Conservation (phyloP, 345 rosid species). For the Aurinia saxatilis region DNA sequence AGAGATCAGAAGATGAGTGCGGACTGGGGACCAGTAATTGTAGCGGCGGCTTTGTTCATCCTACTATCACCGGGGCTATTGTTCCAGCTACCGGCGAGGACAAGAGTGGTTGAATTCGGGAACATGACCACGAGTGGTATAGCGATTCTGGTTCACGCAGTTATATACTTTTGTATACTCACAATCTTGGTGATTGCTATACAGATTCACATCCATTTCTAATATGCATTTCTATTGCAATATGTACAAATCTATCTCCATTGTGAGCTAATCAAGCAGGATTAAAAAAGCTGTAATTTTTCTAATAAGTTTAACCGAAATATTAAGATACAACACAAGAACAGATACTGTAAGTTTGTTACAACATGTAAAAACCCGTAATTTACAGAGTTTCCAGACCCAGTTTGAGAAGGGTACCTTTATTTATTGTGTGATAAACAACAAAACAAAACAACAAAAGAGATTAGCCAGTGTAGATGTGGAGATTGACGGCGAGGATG, state of each 20-base stretch:
- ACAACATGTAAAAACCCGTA: conserved; percentile 12
- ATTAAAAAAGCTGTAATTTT: background rate
- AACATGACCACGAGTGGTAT: conserved; percentile 91
- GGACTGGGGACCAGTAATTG: conserved; percentile 85
- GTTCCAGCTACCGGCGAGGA: conserved; percentile 77
- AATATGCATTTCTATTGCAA: background rate
- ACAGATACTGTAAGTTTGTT: background rate
- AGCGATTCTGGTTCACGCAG: conserved; percentile 77
- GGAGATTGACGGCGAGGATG: conserved; percentile 63
- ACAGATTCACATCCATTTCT: conserved; percentile 33
- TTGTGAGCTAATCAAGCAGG: too few relatives aligned
- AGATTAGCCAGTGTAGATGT: conserved; percentile 62
- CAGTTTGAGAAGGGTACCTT: conserved; percentile 10
- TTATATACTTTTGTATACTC: conserved; percentile 67
- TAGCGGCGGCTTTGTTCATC: conserved; percentile 67
- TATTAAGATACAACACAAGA: background rate
- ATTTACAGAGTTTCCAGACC: conserved; percentile 3
- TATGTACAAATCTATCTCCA: conserved; percentile 7
- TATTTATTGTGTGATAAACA: background rate
- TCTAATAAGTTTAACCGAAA: too few relatives aligned
- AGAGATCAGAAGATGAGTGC: conserved; percentile 40
- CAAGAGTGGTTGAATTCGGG: conserved; percentile 81
- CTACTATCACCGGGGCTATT: conserved; percentile 81
- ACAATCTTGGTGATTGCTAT: conserved; percentile 78
- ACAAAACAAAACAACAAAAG: background rate